Conservation (phyloP, 768 basidiomycete genomes). For the Amyloporia xantha region DNA sequence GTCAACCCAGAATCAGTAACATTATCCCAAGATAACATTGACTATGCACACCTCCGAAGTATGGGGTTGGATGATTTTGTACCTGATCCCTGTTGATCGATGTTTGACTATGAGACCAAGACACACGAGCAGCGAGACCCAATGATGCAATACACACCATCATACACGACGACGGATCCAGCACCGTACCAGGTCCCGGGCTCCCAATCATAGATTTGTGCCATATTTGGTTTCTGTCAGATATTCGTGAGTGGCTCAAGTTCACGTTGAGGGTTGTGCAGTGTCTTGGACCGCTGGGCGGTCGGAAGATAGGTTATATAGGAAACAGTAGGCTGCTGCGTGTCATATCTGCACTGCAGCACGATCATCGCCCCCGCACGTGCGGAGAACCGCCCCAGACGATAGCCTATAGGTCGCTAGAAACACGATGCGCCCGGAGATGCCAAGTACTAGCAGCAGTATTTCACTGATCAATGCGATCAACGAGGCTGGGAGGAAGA, state of each 20-base stretch:
- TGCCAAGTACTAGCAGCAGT: no score
- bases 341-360: background rate
- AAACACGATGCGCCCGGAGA: background rate
- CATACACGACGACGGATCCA: constrained; percentile 48
- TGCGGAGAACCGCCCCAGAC: background rate
- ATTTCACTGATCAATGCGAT: background rate
- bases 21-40: background rate
- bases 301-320: background rate
- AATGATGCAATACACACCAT: constrained; percentile 33
- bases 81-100: constrained; percentile 37
- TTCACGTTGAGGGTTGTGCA: background rate
- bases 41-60: constrained; percentile 46
- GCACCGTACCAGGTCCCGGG: constrained; percentile 54
- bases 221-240: background rate
- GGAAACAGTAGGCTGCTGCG: background rate
- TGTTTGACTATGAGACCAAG: background rate
- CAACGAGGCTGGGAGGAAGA: background rate
- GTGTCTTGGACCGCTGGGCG: background rate
- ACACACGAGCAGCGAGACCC: background rate
- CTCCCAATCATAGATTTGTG: constrained; percentile 40
- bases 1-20: no score
- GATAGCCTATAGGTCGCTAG: background rate
- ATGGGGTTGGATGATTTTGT: constrained; percentile 71
- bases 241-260: background rate
- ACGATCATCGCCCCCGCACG: background rate